Base-by-base conservation (phyloP, 1,139 yeast genomes). In the Hyphopichia pseudoburtonii region DNA sequence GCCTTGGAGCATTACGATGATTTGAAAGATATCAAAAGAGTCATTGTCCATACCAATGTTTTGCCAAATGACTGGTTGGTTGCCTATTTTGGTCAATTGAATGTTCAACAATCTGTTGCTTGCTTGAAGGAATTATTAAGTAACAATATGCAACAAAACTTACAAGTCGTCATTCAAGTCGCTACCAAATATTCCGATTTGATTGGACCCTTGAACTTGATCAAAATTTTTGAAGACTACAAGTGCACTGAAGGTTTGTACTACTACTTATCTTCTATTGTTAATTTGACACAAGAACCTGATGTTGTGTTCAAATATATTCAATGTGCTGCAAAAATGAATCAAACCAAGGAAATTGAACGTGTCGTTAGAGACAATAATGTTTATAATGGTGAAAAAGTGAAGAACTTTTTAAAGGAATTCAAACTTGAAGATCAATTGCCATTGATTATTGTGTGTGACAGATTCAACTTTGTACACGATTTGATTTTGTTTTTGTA, bases 1-100 rank as follows among this genome's bases (percentile, higher is more conserved):
- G 97, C 99, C 24, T 76, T 92, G 51, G 98, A 92, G 65, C 92
- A 89, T 62, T 94, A 87, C 61, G 95, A 90, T 42, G 96, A 90
- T 56, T 79, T 90, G 54, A 87, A 85, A 64, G 99, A 92, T 57
- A 92, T 92, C 59, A 92, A 92, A 71, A 82, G 98, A 57, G 96
- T 92, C 40, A 80, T 92, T 59, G 86, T 88, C 34, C 94, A 90
- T 64, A 86, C 97, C 28, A 79, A 82, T 50, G 84, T 79, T 28
- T 76, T 94, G 52, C 95, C 95, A 47, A 80, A 82, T 44, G 98
- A 94, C 50, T 92, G 98, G 97, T 77, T 92, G 51, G 94, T 92
- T 32, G 72, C 78, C 16, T 92, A 86, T 70, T 92, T 92, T 57
- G 97, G 97, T 52, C 90, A 87, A 65, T 78, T 94, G 55, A 89